Conservation (phyloP, 1,284 basidiomycete species). For the Anthracocystis walkeri region DNA sequence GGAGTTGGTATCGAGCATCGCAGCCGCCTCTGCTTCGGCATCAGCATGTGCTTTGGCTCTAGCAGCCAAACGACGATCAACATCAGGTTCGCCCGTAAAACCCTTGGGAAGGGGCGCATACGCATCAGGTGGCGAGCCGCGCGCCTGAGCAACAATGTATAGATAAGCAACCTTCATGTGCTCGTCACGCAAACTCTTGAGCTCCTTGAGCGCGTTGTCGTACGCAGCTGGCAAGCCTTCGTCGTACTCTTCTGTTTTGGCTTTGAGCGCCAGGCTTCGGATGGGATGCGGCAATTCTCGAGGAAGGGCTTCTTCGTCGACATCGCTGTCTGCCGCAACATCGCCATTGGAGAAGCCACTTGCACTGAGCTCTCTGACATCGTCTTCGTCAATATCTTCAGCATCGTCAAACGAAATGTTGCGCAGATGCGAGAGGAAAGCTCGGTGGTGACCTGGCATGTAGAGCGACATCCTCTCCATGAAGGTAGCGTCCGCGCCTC, state of each 20-base stretch:
- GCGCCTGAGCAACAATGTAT: constrained; percentile 74
- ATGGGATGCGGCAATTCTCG: constrained; percentile 49
- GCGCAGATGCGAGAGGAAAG: constrained; percentile 84
- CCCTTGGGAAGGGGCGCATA: constrained; percentile 50
- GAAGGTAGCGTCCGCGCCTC: constrained; percentile 58
- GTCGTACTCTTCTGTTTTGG: constrained; percentile 36
- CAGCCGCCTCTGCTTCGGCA: constrained; percentile 27
- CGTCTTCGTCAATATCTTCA: constrained; percentile 18
- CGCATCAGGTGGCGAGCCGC: constrained; percentile 50
- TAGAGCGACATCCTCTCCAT: constrained; percentile 64
- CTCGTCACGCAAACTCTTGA: constrained; percentile 85
- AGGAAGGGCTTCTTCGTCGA: not conserved
- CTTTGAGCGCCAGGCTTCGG: constrained; percentile 54
- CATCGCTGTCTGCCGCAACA: constrained; percentile 2
- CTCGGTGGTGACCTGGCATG: constrained; percentile 75
- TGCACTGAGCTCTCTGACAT: not conserved
- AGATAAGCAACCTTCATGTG: constrained; percentile 87
- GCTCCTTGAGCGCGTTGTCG: constrained; percentile 78
- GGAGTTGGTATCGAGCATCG: constrained; percentile 34
- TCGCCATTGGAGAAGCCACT: not conserved
- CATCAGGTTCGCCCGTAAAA: constrained; percentile 39
- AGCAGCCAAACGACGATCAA: constrained; percentile 26
- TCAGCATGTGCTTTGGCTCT: constrained; percentile 15
- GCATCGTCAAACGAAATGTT: constrained; percentile 49
- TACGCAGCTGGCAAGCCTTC: constrained; percentile 72